Percentiles rank a stretch among this genome's conserved stretches.
These are phyloP conservation scores for Quercus cerris DNA, from an alignment of 306 rosid species.

Conservation along the genomic window DNA sequence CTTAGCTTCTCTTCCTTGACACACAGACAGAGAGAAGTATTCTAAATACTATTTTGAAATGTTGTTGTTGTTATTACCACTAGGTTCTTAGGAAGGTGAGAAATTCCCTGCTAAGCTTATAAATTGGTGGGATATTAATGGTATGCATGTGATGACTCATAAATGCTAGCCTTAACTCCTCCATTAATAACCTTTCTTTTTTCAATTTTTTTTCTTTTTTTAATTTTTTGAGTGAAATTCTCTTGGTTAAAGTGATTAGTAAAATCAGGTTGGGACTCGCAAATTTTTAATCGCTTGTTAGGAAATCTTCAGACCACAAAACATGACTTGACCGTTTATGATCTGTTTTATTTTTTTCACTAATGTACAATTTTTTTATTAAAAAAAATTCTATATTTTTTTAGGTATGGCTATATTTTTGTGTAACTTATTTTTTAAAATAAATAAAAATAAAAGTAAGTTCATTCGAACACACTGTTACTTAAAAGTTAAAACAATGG, in stretches of 20 bases:
- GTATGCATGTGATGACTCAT: slow-evolving; percentile 60
- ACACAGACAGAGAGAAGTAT: background rate
- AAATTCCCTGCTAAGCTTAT: slow-evolving; percentile 22
- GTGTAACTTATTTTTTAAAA: no score
- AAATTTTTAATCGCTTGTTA: no score
- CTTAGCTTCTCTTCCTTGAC: slow-evolving; percentile 5
- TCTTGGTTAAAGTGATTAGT: no score
- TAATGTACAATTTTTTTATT: background rate
- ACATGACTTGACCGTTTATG: no score
- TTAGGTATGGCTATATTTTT: no score
- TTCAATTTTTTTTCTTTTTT: background rate
- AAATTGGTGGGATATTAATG: slow-evolving; percentile 40
- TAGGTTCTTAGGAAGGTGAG: slow-evolving; percentile 22
- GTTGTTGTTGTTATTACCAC: slow-evolving; percentile 13
- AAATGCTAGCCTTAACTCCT: slow-evolving; percentile 48
- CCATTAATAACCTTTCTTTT: background rate
- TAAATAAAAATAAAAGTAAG: no score
- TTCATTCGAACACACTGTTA: no score
- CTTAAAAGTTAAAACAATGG: no score
- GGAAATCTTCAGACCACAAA: no score
- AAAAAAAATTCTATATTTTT: background rate
- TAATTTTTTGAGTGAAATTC: no score
- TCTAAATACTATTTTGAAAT: slow-evolving; percentile 1
- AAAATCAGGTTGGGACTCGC: no score
- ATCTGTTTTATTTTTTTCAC: no score